phyloP scores from a whole-genome alignment of 2,329 filamentous ascomycete species.

The Bipolaris gigantea region DNA sequence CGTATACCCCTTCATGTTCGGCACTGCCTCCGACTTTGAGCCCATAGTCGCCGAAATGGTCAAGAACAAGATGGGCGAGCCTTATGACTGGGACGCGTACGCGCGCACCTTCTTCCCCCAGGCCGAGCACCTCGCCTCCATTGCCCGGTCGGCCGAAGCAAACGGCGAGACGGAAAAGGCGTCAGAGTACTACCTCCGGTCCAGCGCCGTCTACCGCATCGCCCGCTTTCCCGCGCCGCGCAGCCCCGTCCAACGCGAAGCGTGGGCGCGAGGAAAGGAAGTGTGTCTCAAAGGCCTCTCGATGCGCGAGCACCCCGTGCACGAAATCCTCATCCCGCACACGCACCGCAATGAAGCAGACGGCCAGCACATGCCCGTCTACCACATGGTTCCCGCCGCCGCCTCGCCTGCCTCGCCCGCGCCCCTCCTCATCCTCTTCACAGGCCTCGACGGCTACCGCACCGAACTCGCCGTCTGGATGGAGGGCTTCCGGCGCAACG shows the following conservation, averaged over 20 bases:
- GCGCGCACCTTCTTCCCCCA: slow-evolving; percentile 63
- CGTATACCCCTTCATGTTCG: slow-evolving; percentile 76
- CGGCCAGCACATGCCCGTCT: slow-evolving; percentile 62
- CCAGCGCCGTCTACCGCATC: slow-evolving; percentile 68
- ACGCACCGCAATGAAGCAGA: slow-evolving; percentile 55
- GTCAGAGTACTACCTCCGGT: slow-evolving; percentile 62
- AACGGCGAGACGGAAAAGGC: slow-evolving; percentile 57
- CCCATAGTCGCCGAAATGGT: slow-evolving; percentile 68
- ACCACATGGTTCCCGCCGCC: slow-evolving; percentile 62
- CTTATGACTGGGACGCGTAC: slow-evolving; percentile 64
- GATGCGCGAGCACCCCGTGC: slow-evolving; percentile 56
- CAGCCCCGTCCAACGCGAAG: slow-evolving; percentile 57
- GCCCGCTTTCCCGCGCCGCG: slow-evolving; percentile 65
- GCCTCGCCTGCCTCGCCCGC: slow-evolving; percentile 49
- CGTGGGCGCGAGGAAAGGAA: slow-evolving; percentile 67
- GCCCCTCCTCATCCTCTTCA: slow-evolving; percentile 60
- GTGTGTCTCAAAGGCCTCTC: slow-evolving; percentile 60
- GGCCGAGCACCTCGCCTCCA: slow-evolving; percentile 59
- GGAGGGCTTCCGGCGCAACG: slow-evolving; percentile 53
- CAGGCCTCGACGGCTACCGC: slow-evolving; percentile 61
- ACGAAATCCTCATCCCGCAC: slow-evolving; percentile 66
- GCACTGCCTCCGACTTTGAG: slow-evolving; percentile 67
- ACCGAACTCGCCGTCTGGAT: slow-evolving; percentile 59
- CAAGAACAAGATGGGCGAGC: slow-evolving; percentile 64
- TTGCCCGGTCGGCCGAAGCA: slow-evolving; percentile 56